phyloP scores from a whole-genome alignment of 192 early-diverging fungal species.

The Backusella circina region DNA sequence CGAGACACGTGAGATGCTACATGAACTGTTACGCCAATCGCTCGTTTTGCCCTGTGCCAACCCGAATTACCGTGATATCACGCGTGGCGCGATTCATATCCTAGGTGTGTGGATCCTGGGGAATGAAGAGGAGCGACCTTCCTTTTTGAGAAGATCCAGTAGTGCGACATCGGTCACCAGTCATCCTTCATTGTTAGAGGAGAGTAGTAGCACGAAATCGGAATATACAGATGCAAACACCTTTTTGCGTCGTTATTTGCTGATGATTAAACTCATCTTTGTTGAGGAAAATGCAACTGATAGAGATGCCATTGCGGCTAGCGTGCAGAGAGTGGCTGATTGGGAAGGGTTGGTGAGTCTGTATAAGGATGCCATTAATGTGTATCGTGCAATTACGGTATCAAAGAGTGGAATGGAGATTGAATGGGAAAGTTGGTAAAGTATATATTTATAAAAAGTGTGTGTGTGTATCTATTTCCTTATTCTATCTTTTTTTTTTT shows the following conservation, averaged over 20 bases:
- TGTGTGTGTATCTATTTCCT: no score
- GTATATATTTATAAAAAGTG: slow-evolving; percentile 6
- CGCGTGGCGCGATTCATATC: slow-evolving; percentile 60
- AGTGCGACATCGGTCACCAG: slow-evolving; percentile 3
- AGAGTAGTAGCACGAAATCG: no score
- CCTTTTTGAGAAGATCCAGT: slow-evolving; percentile 49
- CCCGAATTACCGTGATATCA: slow-evolving; percentile 58
- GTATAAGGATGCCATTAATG: slow-evolving; percentile 66
- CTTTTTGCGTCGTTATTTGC: slow-evolving; percentile 65
- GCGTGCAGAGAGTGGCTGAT: slow-evolving; percentile 23
- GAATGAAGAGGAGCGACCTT: slow-evolving; percentile 67
- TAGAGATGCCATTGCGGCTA: background rate
- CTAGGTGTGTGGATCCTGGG: slow-evolving; percentile 65
- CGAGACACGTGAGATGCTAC: slow-evolving; percentile 68
- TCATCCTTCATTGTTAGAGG: background rate
- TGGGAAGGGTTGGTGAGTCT: slow-evolving; percentile 44
- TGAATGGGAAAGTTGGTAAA: slow-evolving; percentile 53
- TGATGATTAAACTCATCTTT: slow-evolving; percentile 61
- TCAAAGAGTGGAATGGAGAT: slow-evolving; percentile 48
- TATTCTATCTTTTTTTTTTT: no score
- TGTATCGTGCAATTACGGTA: slow-evolving; percentile 59
- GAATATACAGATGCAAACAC: slow-evolving; percentile 51
- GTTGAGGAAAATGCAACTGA: slow-evolving; percentile 37
- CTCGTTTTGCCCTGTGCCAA: slow-evolving; percentile 57
- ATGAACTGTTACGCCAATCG: slow-evolving; percentile 73